Conservation (phyloP, 257 asterid genomes). For the Nicotiana sylvestris region DNA sequence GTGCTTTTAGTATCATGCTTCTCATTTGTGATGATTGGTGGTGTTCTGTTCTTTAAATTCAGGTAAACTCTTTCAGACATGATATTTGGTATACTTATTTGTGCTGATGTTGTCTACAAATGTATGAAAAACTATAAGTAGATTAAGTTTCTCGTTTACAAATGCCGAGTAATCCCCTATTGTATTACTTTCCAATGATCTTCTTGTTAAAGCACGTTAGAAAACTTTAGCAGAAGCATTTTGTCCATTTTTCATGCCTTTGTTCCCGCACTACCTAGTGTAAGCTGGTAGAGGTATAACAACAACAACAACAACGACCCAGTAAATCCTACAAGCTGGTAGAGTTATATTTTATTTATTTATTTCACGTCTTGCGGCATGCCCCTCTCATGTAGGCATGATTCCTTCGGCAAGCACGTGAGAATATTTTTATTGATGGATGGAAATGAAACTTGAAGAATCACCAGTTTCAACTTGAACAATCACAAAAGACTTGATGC, state of each 20-base stretch:
- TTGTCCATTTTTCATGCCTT: background rate
- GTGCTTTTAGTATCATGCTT: conserved; percentile 79
- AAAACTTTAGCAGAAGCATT: background rate
- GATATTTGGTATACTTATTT: background rate
- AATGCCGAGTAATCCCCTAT: background rate
- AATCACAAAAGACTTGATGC: background rate
- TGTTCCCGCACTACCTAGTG: background rate
- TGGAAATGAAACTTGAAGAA: background rate
- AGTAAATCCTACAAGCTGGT: background rate
- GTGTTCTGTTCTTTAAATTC: conserved; percentile 82
- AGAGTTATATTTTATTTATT: background rate
- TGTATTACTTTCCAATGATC: background rate
- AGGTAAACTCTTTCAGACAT: conserved; percentile 42
- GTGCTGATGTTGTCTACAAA: background rate
- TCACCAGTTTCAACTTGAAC: background rate
- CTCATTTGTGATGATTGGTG: conserved; percentile 85
- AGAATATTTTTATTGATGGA: background rate
- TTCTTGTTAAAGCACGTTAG: background rate
- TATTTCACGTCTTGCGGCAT: background rate
- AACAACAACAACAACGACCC: too few relatives aligned
- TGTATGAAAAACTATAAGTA: background rate
- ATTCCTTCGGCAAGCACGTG: background rate
- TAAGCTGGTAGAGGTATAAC: background rate
- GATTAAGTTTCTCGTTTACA: background rate
- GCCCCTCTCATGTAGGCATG: background rate